These are phyloP conservation scores for Nitzschia sp. DNA, from an alignment of 108 stramenopile species.

Conservation along the genomic window DNA sequence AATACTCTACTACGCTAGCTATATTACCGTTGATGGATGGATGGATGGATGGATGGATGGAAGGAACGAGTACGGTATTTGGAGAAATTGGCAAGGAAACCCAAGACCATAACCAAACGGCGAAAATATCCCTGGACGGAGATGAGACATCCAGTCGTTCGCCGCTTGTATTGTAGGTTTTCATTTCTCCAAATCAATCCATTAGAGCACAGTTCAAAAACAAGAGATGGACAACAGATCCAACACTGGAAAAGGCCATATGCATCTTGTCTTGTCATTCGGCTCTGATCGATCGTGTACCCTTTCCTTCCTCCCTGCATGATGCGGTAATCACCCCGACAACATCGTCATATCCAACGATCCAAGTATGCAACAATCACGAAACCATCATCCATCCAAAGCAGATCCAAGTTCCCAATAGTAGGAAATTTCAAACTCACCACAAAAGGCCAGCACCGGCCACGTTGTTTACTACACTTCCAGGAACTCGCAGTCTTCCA, in stretches of 20 bases:
- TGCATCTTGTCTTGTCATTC: constrained; percentile 13
- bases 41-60: too few species aligned
- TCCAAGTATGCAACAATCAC: too few species aligned
- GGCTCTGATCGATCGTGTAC: not conserved
- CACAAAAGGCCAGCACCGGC: not conserved
- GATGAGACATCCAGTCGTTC: not conserved
- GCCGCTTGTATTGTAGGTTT: not conserved
- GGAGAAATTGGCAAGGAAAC: too few species aligned
- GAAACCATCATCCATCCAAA: too few species aligned
- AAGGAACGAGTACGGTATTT: too few species aligned
- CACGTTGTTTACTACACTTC: constrained; percentile 42
- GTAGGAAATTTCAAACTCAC: too few species aligned
- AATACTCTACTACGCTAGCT: too few species aligned
- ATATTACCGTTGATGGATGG: too few species aligned
- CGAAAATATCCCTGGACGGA: too few species aligned
- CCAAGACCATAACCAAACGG: too few species aligned
- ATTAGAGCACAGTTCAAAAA: not conserved
- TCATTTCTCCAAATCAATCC: not conserved
- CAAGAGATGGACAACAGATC: constrained; percentile 1
- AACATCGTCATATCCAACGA: not conserved
- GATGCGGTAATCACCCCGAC: not conserved
- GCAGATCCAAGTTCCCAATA: too few species aligned
- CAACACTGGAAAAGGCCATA: not conserved
- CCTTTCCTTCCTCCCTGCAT: not conserved
- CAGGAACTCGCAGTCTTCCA: constrained; percentile 50